Base-by-base conservation (phyloP, 108 stramenopile genomes). In the Discostella stelligeroides region DNA sequence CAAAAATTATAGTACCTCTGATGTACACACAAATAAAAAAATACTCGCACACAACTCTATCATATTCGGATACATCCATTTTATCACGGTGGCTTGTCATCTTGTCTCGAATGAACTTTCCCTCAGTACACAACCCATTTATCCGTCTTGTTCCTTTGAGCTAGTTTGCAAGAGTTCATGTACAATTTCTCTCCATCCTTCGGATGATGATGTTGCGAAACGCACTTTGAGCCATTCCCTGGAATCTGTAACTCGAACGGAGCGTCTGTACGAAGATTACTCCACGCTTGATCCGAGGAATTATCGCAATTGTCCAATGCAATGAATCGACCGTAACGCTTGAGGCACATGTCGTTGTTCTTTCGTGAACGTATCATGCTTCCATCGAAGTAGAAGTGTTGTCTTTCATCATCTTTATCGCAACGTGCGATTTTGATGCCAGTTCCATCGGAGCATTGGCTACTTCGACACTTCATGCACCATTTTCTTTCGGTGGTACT, bases 191-290 rank as follows among this genome's bases (percentile, higher is more conserved):
- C 73, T 0, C 66, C 73, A 47, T 61, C 58, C 40, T 53, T 66
- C 59, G 73, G 73, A 48, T 75, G 59, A 53, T 75, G 73, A 28
- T 75, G 73, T 38, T 75, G 73, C 29, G 73, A 67, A 27, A 59
- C 73, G 48, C 73, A 75, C 40, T 66, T 66, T 4, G 39, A 34
- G 50, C 34, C 42, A 9, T 61, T 67, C 7, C 73, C 73, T 39
- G 65, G 65, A 49, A 60, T 66, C 34, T 46, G 58, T 17, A 75
- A 66, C 48, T 61, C 58, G 50, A 66, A 75, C 21, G 73, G 65
- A 14, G 38, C 24, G 18, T 28, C 41, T 53, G 37, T 53, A 13
- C 65, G 18, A 1, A 75, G 65, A 40, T 28, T 42, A 59, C 43
- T 57, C 73, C 73, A 75, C 27, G 28, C 51, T 54, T 75, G 73